Conservation (phyloP, 1,139 yeast species). For the Dujonia santamariae region DNA sequence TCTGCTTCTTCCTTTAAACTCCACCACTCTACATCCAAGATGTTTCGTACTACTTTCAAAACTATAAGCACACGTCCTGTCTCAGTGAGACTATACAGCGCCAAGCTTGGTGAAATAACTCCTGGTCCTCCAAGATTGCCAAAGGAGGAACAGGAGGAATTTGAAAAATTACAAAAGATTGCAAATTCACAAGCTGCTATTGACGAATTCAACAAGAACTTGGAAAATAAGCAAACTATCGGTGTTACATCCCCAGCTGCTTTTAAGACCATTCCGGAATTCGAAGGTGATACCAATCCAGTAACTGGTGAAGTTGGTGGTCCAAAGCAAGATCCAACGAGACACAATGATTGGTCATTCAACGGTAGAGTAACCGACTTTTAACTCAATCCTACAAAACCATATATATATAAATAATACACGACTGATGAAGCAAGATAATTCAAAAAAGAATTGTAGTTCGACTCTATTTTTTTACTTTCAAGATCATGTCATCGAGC, state of each 20-base stretch:
- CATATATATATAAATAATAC: not conserved
- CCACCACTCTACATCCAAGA: not conserved
- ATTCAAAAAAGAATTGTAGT: too few relatives aligned
- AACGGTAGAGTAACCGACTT: slow-evolving; percentile 97
- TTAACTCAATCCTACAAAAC: slow-evolving; percentile 22
- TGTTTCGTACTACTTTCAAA: not conserved
- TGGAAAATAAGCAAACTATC: slow-evolving; percentile 4
- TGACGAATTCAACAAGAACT: slow-evolving; percentile 56
- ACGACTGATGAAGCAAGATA: not conserved
- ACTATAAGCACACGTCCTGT: not conserved
- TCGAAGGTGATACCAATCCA: slow-evolving; percentile 93
- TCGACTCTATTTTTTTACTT: too few relatives aligned
- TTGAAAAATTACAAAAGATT: slow-evolving; percentile 75
- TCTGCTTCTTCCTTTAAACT: not conserved
- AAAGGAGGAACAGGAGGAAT: slow-evolving; percentile 87
- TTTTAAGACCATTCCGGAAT: slow-evolving; percentile 83
- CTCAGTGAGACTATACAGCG: slow-evolving; percentile 2
- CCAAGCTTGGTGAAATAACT: slow-evolving; percentile 7
- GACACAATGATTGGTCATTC: slow-evolving; percentile 91
- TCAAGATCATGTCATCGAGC: too few relatives aligned
- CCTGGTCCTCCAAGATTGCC: slow-evolving; percentile 73
- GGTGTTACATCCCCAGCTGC: slow-evolving; percentile 45
- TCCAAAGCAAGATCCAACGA: slow-evolving; percentile 96
- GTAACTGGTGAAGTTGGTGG: slow-evolving; percentile 95
- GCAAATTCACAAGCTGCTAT: slow-evolving; percentile 82